Conservation (phyloP, 129 eudicot genomes). For the Deinandra increscens region DNA sequence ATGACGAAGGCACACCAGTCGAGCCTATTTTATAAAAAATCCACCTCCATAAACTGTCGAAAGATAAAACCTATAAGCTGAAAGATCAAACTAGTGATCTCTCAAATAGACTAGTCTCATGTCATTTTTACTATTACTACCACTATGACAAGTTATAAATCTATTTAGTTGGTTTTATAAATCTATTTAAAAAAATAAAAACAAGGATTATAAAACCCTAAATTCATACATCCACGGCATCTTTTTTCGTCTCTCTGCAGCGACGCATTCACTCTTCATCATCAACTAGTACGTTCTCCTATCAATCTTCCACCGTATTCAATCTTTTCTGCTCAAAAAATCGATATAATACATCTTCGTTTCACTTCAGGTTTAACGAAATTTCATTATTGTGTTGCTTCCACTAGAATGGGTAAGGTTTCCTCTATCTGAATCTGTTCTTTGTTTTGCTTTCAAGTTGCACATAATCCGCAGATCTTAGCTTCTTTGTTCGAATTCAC, state of each 20-base stretch:
- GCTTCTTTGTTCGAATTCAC: not conserved
- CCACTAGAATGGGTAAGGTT: not conserved
- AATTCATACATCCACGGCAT: not conserved
- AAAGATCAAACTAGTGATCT: too few relatives aligned
- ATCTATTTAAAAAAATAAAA: too few relatives aligned
- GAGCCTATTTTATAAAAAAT: too few relatives aligned
- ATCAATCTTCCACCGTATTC: not conserved
- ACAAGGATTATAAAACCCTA: not conserved
- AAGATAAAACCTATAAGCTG: too few relatives aligned
- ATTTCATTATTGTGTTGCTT: not conserved
- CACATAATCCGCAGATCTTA: not conserved
- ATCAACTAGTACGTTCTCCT: not conserved
- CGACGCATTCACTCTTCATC: constrained; percentile 1
- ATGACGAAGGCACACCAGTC: too few relatives aligned
- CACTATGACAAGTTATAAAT: too few relatives aligned
- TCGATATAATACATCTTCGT: not conserved
- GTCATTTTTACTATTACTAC: too few relatives aligned
- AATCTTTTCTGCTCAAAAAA: not conserved
- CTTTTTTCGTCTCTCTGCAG: not conserved
- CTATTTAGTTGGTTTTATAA: too few relatives aligned
- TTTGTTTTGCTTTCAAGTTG: not conserved
- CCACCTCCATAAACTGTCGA: too few relatives aligned
- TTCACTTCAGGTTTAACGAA: constrained; percentile 2
- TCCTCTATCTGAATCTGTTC: not conserved
- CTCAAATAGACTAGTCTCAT: too few relatives aligned